Percentiles rank a stretch among this genome's conserved stretches.
Conservation (phyloP, 208 protist species). For the Leishmania amazonensis region DNA sequence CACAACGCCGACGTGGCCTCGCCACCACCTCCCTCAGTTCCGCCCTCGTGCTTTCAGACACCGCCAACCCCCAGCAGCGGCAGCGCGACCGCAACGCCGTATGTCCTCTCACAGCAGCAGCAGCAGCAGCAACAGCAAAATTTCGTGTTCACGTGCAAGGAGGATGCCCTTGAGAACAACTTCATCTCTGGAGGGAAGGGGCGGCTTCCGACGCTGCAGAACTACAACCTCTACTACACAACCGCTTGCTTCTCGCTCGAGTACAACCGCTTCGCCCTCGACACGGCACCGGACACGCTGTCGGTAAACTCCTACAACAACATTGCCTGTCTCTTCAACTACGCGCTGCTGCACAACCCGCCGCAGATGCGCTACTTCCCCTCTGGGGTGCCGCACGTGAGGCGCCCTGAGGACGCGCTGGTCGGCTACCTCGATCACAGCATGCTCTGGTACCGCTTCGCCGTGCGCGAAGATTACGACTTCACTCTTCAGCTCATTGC, state of each 20-base stretch:
- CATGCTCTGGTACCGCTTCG: slow-evolving; percentile 85
- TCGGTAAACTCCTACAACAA: slow-evolving; percentile 89
- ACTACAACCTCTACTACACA: slow-evolving; percentile 39
- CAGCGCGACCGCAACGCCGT: not conserved
- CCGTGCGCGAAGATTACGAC: slow-evolving; percentile 91
- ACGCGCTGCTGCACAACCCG: slow-evolving; percentile 65
- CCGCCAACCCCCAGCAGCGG: not conserved
- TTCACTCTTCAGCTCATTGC: slow-evolving; percentile 88
- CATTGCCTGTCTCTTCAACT: slow-evolving; percentile 85
- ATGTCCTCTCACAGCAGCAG: slow-evolving; percentile 1
- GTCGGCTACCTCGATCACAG: slow-evolving; percentile 42
- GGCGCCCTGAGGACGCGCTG: slow-evolving; percentile 42
- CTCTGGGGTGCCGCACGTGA: slow-evolving; percentile 29
- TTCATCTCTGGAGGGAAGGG: slow-evolving; percentile 13
- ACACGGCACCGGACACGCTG: slow-evolving; percentile 42
- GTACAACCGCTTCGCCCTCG: slow-evolving; percentile 76
- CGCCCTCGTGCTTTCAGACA: slow-evolving; percentile 3
- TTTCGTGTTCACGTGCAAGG: slow-evolving; percentile 39
- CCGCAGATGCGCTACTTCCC: slow-evolving; percentile 51
- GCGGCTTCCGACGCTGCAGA: slow-evolving; percentile 11
- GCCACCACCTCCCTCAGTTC: slow-evolving; percentile 15
- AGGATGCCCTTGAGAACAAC: slow-evolving; percentile 43
- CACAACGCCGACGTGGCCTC: slow-evolving; percentile 30
- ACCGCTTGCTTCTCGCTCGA: slow-evolving; percentile 81
- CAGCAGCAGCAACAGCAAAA: slow-evolving; percentile 16